These are phyloP conservation scores for Piper betle DNA, from an alignment of 164 flowering plant genomes.

Conservation along the genomic window DNA sequence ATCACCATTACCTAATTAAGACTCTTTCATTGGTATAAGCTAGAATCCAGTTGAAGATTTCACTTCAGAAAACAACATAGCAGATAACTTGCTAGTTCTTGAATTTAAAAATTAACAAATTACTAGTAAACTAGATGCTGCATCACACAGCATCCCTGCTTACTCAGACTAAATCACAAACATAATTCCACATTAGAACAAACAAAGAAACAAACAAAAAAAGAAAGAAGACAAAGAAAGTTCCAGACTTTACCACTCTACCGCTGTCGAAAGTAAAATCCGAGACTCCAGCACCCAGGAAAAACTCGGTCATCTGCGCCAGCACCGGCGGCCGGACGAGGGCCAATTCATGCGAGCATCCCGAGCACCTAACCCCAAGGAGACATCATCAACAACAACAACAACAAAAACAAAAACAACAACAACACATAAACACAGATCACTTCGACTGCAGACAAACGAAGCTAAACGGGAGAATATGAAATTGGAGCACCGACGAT, in stretches of 20 bases:
- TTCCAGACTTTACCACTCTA: constrained; percentile 33
- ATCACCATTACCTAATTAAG: too few species aligned
- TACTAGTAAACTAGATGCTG: too few species aligned
- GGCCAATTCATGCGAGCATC: constrained; percentile 64
- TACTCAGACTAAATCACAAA: not conserved
- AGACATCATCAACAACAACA: not conserved
- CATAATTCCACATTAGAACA: not conserved
- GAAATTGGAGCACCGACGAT: constrained; percentile 29
- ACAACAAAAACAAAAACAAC: not conserved
- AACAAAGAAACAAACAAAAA: not conserved
- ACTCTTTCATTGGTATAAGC: too few species aligned
- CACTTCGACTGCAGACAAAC: not conserved
- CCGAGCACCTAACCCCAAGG: constrained; percentile 42
- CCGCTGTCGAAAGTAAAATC: constrained; percentile 59
- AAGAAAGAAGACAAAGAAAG: not conserved
- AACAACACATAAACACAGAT: too few species aligned
- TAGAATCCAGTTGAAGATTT: too few species aligned
- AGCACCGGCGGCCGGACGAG: constrained; percentile 59
- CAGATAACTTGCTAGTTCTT: too few species aligned
- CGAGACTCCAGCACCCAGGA: constrained; percentile 39
- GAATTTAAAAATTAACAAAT: too few species aligned
- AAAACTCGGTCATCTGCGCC: constrained; percentile 49
- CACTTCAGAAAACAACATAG: too few species aligned
- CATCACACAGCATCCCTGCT: too few species aligned
- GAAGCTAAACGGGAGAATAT: not conserved